phyloP scores from a whole-genome alignment of 2,329 filamentous ascomycete species.

The Colletotrichum aenigma region DNA sequence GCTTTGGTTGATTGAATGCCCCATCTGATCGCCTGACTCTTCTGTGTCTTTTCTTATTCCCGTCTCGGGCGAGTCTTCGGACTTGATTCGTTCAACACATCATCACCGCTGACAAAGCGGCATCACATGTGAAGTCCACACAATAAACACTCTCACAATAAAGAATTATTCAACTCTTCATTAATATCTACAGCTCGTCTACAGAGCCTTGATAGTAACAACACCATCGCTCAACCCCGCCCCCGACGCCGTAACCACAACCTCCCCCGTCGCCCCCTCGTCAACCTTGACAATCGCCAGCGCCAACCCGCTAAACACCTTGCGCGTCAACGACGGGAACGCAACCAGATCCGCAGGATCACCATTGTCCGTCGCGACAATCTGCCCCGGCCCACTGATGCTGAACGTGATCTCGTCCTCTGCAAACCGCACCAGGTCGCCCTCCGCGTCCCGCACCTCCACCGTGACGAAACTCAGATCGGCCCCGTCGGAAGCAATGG shows the following conservation, averaged over 20 bases:
- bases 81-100: background rate
- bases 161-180: too few species aligned
- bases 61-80: background rate
- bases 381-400: constrained; percentile 44
- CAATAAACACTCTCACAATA: background rate
- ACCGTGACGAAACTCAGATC: constrained; percentile 53
- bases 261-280: background rate
- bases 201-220: background rate
- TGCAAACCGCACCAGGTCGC: constrained; percentile 47
- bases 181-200: background rate
- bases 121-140: background rate
- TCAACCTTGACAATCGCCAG: constrained; percentile 42
- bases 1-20: background rate
- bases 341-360: constrained; percentile 47
- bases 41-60: background rate
- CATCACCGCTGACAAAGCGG: background rate
- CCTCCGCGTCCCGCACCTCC: constrained; percentile 46
- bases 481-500: constrained; percentile 42
- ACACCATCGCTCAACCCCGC: background rate
- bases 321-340: constrained; percentile 43
- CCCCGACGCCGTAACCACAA: background rate
- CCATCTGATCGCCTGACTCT: background rate
- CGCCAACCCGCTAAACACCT: constrained; percentile 44
- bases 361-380: constrained; percentile 57
- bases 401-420: constrained; percentile 47